These are phyloP conservation scores for Cylindrotheca fusiformis DNA, from an alignment of 108 stramenopile species.

Conservation along the genomic window DNA sequence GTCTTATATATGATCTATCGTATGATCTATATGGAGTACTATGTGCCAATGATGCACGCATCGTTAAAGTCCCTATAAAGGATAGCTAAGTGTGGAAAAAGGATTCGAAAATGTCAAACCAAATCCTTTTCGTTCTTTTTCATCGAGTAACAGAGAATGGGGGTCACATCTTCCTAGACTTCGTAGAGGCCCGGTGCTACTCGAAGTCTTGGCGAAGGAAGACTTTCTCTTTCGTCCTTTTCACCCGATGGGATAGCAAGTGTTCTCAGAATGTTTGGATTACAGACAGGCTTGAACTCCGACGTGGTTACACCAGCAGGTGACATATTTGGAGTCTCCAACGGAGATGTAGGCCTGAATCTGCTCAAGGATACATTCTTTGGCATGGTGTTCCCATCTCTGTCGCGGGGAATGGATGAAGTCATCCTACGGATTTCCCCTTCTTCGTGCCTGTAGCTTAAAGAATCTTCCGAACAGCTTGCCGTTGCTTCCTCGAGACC, in stretches of 20 bases:
- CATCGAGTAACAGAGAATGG: no score
- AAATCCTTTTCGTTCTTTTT: no score
- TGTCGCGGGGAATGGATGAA: background rate
- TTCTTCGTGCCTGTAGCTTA: conserved; percentile 3
- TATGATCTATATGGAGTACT: no score
- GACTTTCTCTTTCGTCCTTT: background rate
- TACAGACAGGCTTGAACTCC: conserved; percentile 10
- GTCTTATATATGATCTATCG: no score
- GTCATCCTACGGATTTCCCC: background rate
- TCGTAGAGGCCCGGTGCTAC: background rate
- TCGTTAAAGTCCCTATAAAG: no score
- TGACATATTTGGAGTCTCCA: background rate
- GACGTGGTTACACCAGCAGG: background rate
- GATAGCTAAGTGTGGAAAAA: no score
- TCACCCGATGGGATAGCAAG: conserved; percentile 14
- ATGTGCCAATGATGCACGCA: no score
- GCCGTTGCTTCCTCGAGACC: conserved; percentile 3
- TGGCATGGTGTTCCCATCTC: background rate
- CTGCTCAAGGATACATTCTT: conserved; percentile 5
- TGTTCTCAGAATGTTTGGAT: conserved; percentile 19
- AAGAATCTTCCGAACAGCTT: conserved; percentile 3
- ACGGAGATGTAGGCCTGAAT: background rate
- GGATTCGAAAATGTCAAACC: no score
- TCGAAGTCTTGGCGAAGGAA: conserved; percentile 1
- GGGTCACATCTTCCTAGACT: no score